Conservation (phyloP, 192 early-diverging fungal species). For the Mortierella alpina region DNA sequence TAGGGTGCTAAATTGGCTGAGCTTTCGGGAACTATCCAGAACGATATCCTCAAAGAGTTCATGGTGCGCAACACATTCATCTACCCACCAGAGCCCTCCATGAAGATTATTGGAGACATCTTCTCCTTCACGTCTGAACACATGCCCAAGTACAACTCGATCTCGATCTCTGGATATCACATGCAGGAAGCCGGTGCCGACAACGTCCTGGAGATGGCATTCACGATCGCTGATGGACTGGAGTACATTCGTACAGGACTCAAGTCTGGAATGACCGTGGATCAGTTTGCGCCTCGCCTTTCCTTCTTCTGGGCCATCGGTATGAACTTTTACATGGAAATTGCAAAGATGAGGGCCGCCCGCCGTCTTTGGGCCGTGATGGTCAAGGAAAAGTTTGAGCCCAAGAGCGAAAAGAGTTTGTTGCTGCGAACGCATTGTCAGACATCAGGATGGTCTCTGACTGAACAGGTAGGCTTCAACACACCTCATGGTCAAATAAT, state of each 20-base stretch:
- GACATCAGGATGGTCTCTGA: slow-evolving; percentile 92
- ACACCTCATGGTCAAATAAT: background rate
- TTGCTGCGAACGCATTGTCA: slow-evolving; percentile 92
- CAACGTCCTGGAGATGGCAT: slow-evolving; percentile 90
- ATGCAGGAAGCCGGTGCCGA: slow-evolving; percentile 94
- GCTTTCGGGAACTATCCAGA: slow-evolving; percentile 90
- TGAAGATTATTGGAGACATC: slow-evolving; percentile 92
- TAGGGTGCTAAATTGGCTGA: slow-evolving; percentile 80
- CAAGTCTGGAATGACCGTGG: slow-evolving; percentile 87
- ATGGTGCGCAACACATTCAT: slow-evolving; percentile 97
- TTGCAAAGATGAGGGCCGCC: slow-evolving; percentile 90
- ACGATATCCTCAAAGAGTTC: slow-evolving; percentile 94
- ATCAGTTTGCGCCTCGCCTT: slow-evolving; percentile 88
- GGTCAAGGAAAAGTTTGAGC: slow-evolving; percentile 86
- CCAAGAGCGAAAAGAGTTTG: slow-evolving; percentile 82
- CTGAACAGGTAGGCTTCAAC: slow-evolving; percentile 72
- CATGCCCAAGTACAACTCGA: slow-evolving; percentile 96
- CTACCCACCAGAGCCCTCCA: slow-evolving; percentile 91
- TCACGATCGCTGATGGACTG: slow-evolving; percentile 90
- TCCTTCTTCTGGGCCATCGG: slow-evolving; percentile 95
- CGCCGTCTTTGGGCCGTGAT: slow-evolving; percentile 85
- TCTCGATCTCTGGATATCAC: slow-evolving; percentile 95
- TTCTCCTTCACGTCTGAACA: slow-evolving; percentile 87
- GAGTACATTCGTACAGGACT: slow-evolving; percentile 84
- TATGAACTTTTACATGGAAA: slow-evolving; percentile 97